A percentile compares a stretch with the other conserved stretches of the same genome.
These are phyloP conservation scores for Emmonsiellopsis sp. DNA, from an alignment of 2,329 filamentous ascomycete genomes.

Conservation along the genomic window DNA sequence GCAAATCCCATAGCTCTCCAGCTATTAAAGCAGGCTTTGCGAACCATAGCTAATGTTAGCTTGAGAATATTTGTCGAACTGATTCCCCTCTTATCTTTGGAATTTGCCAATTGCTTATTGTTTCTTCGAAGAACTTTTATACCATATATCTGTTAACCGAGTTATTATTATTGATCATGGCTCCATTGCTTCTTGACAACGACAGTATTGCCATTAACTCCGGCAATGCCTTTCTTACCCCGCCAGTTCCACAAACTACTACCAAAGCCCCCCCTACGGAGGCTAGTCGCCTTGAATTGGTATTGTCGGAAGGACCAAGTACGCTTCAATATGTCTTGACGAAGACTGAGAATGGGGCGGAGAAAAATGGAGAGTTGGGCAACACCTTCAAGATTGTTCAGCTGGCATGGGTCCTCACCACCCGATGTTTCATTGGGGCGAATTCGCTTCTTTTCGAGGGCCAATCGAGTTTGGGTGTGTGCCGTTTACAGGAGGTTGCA, in stretches of 20 bases:
- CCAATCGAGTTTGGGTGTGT: neutral
- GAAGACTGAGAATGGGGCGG: neutral
- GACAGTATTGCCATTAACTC: neutral
- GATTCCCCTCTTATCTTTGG: neutral
- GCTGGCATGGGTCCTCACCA: conserved; percentile 2
- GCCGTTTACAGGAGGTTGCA: neutral
- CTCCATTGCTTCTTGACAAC: conserved; percentile 1
- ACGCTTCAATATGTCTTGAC: neutral
- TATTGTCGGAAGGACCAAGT: neutral
- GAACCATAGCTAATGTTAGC: neutral
- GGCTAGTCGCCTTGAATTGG: neutral
- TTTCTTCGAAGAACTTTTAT: neutral
- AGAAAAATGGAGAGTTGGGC: neutral
- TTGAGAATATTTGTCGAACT: neutral
- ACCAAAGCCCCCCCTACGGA: neutral
- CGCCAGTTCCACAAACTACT: neutral
- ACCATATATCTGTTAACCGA: neutral
- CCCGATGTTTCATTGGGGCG: neutral
- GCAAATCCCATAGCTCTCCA: neutral
- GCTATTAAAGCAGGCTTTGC: neutral
- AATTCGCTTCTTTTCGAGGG: neutral
- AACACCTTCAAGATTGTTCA: conserved; percentile 1
- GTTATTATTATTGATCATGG: neutral
- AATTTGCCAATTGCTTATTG: neutral
- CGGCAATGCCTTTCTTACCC: neutral